These are phyloP conservation scores for Stygiomarasmius scandens DNA, from an alignment of 1,284 basidiomycete genomes.

Conservation along the genomic window DNA sequence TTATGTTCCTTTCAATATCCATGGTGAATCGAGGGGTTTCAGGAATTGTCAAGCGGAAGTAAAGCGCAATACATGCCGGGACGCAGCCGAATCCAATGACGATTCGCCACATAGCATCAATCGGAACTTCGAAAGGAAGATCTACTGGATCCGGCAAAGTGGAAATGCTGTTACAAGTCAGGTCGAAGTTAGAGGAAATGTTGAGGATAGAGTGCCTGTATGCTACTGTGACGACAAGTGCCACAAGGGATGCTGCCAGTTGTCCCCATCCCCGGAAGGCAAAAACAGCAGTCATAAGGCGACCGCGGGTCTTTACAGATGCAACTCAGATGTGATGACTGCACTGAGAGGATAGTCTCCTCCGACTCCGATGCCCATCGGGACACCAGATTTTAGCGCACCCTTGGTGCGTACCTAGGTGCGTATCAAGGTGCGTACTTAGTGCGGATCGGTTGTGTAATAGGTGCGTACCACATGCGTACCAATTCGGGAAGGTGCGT, in stretches of 20 bases:
- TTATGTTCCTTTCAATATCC: constrained; percentile 88
- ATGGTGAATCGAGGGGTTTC: constrained; percentile 87
- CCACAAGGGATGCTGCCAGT: constrained; percentile 71
- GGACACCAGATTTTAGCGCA: too few relatives aligned
- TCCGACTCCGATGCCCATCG: constrained; percentile 72
- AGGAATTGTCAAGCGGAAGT: constrained; percentile 80
- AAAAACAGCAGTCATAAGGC: constrained; percentile 75
- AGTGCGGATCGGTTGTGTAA: too few relatives aligned
- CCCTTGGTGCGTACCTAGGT: too few relatives aligned
- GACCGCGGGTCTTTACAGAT: constrained; percentile 69
- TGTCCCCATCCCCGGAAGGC: constrained; percentile 72
- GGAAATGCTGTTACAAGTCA: too few relatives aligned
- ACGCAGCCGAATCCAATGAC: constrained; percentile 73
- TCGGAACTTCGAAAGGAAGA: constrained; percentile 23
- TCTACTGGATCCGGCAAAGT: constrained; percentile 11
- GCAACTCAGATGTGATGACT: constrained; percentile 76
- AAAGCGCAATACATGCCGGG: constrained; percentile 67
- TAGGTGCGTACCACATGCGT: too few relatives aligned
- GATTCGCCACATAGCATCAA: constrained; percentile 70
- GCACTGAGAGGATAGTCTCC: constrained; percentile 73
- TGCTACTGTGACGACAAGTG: constrained; percentile 65
- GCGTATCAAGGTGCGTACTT: too few relatives aligned
- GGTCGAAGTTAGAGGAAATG: constrained; percentile 31
- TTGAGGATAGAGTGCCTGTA: constrained; percentile 66
- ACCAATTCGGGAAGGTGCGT: too few relatives aligned